Conservation (phyloP, 768 basidiomycete genomes). For the Russula olivacea region DNA sequence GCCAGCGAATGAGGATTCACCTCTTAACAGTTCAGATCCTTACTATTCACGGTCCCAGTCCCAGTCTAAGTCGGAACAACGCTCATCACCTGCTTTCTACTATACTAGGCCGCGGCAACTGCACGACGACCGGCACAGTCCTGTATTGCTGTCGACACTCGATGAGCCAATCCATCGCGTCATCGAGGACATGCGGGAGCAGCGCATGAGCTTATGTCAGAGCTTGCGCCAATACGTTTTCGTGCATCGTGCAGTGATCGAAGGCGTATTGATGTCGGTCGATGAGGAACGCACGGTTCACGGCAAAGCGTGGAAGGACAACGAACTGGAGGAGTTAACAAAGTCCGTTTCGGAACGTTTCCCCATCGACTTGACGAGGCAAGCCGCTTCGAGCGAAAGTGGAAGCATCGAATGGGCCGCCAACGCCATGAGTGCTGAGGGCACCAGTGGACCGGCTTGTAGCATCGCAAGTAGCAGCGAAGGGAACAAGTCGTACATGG, state of each 20-base stretch:
- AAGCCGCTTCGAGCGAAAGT: constrained; percentile 10
- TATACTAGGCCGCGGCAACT: constrained; percentile 59
- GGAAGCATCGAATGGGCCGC: constrained; percentile 6
- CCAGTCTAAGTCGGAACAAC: constrained; percentile 11
- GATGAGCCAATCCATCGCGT: constrained; percentile 76
- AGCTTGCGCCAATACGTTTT: constrained; percentile 93
- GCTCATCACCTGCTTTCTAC: constrained; percentile 36
- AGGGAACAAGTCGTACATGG: constrained; percentile 10
- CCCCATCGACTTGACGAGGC: neutral
- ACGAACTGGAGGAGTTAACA: constrained; percentile 21
- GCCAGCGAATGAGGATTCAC: constrained; percentile 13
- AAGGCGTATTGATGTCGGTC: constrained; percentile 69
- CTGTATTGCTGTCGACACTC: constrained; percentile 55
- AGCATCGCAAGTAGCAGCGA: neutral
- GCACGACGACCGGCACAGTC: constrained; percentile 44
- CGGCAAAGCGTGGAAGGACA: constrained; percentile 27
- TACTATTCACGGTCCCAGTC: constrained; percentile 17
- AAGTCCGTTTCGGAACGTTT: constrained; percentile 25
- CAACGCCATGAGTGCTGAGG: neutral
- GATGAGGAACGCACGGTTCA: constrained; percentile 58
- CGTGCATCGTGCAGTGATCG: constrained; percentile 79
- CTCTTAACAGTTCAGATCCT: constrained; percentile 14
- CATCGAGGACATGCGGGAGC: constrained; percentile 90
- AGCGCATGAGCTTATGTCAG: constrained; percentile 95
- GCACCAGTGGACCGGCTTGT: neutral